Evolutionary conservation across 768 basidiomycete species (phyloP).

Genomic region (Mycena venus): DNA sequence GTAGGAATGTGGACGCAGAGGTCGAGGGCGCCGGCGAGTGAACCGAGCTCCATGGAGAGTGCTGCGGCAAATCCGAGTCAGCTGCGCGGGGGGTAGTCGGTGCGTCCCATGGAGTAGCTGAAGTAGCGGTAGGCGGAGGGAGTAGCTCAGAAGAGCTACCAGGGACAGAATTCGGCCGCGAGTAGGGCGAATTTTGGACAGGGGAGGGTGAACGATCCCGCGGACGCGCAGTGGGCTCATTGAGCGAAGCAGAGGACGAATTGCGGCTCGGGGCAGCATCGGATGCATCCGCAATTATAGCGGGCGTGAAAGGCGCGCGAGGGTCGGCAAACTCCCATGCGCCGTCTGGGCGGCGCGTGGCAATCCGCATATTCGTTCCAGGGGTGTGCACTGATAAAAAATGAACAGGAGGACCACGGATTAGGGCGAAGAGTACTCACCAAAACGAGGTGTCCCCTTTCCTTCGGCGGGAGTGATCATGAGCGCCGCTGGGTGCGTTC

Average conservation of each 20-base stretch:
- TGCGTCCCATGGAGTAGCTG: constrained; percentile 23
- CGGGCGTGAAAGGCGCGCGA: constrained; percentile 55
- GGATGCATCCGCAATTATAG: constrained; percentile 24
- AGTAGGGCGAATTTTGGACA: constrained; percentile 1
- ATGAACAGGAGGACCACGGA: not conserved
- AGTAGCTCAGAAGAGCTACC: constrained; percentile 20
- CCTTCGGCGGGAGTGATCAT: constrained; percentile 54
- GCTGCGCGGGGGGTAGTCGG: constrained; percentile 22
- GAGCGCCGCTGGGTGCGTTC: constrained; percentile 52
- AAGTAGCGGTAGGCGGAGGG: constrained; percentile 13
- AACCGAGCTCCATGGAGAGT: constrained; percentile 7
- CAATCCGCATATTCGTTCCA: constrained; percentile 71
- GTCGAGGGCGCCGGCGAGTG: constrained; percentile 25
- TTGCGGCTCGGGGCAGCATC: constrained; percentile 18
- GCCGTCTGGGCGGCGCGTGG: constrained; percentile 64
- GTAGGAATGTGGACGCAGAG: constrained; percentile 5
- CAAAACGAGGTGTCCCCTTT: constrained; percentile 51
- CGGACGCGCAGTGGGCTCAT: not conserved
- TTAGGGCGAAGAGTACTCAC: constrained; percentile 42
- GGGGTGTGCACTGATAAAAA: constrained; percentile 61
- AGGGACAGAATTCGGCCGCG: not conserved
- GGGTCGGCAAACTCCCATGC: constrained; percentile 68
- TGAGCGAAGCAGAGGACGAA: not conserved
- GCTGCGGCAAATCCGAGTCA: constrained; percentile 3
- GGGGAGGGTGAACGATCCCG: not conserved